phyloP scores from a whole-genome alignment of 2,329 filamentous ascomycete genomes.

The Cladophialophora immunda region DNA sequence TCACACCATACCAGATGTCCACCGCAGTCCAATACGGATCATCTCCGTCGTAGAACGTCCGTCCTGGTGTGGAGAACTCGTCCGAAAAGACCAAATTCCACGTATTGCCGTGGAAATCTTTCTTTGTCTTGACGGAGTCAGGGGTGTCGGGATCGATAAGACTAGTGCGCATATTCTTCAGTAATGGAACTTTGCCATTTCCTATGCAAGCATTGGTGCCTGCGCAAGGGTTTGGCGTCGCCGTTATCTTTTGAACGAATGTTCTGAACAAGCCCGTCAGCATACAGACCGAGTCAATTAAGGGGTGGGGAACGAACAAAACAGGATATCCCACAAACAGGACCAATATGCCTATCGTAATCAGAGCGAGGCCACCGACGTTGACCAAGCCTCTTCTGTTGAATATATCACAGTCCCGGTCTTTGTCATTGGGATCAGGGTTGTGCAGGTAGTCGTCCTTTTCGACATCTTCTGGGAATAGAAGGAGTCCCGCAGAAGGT shows the following conservation, averaged over 20 bases:
- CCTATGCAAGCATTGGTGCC: slow-evolving; percentile 59
- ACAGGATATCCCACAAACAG: slow-evolving; percentile 76
- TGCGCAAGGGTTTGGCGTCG: slow-evolving; percentile 47
- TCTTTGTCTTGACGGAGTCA: slow-evolving; percentile 63
- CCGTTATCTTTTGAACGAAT: slow-evolving; percentile 60
- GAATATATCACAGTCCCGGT: slow-evolving; percentile 70
- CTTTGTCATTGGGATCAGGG: slow-evolving; percentile 70
- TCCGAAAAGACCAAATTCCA: slow-evolving; percentile 75
- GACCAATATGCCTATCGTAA: slow-evolving; percentile 68
- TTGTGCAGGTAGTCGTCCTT: slow-evolving; percentile 78
- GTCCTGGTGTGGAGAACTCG: slow-evolving; percentile 73
- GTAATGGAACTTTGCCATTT: slow-evolving; percentile 58
- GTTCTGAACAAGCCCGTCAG: slow-evolving; percentile 56
- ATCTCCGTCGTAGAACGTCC: slow-evolving; percentile 75
- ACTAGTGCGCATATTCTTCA: slow-evolving; percentile 68
- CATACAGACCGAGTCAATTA: neutral
- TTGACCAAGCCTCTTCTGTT: slow-evolving; percentile 71
- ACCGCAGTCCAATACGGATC: slow-evolving; percentile 74
- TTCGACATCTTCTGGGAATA: slow-evolving; percentile 77
- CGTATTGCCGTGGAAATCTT: slow-evolving; percentile 65
- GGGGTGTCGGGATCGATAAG: slow-evolving; percentile 76
- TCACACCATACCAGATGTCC: slow-evolving; percentile 77
- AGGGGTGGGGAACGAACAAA: slow-evolving; percentile 61
- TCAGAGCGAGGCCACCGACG: slow-evolving; percentile 67
- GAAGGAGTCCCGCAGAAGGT: slow-evolving; percentile 70